Conservation (phyloP, 2,329 filamentous ascomycete species). For the Aspergillus fumigatus region DNA sequence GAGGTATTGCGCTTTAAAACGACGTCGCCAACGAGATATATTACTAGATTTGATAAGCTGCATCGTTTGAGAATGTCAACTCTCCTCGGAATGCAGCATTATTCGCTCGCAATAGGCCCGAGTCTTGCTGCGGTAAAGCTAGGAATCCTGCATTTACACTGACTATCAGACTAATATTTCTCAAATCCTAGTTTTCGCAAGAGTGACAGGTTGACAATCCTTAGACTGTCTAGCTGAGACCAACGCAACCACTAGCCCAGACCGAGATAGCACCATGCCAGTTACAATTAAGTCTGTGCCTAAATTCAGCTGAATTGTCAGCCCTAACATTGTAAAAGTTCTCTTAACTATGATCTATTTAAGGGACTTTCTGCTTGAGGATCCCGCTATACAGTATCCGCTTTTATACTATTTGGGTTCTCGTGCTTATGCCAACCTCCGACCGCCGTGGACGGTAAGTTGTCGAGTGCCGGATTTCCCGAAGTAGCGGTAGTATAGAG, state of each 20-base stretch:
- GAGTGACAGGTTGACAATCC: neutral
- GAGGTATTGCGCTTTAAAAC: too few relatives aligned
- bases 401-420: neutral
- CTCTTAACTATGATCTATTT: neutral
- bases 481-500: neutral
- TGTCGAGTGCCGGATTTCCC: neutral
- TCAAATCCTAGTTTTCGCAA: neutral
- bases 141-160: neutral
- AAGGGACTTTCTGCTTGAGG: neutral
- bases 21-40: neutral
- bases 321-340: neutral
- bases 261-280: too few relatives aligned
- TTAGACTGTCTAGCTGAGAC: neutral
- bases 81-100: neutral
- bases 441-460: neutral
- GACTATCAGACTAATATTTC: neutral
- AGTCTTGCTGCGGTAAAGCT: neutral
- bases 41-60: neutral
- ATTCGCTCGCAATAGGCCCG: neutral
- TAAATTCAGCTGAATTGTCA: neutral
- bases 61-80: neutral
- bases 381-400: neutral
- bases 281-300: neutral
- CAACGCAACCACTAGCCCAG: neutral
- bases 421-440: neutral